Conservation (phyloP, 2,329 filamentous ascomycete species). For the Xylaria sp. region DNA sequence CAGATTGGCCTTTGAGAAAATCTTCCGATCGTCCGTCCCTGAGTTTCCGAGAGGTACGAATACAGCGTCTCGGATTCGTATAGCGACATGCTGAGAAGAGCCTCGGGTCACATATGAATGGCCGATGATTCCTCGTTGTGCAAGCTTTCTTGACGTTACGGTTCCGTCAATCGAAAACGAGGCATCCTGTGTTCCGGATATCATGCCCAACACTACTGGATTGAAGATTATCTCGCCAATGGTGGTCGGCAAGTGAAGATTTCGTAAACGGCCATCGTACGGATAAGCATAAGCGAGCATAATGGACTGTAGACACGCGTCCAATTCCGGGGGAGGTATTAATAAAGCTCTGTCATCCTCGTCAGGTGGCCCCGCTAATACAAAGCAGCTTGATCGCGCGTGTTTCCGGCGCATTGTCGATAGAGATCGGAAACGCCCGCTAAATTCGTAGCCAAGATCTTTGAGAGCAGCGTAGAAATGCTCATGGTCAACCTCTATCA, state of each 20-base stretch:
- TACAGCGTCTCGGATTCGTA: slow-evolving; percentile 1
- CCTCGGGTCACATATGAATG: background rate
- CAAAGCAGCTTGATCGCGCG: background rate
- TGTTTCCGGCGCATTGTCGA: background rate
- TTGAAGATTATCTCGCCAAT: slow-evolving; percentile 9
- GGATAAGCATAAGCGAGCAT: slow-evolving; percentile 15
- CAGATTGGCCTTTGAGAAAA: slow-evolving; percentile 3
- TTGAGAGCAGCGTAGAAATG: slow-evolving; percentile 22
- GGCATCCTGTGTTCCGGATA: background rate
- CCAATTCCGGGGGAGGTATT: background rate
- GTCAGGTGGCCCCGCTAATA: background rate
- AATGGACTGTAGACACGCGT: slow-evolving; percentile 1
- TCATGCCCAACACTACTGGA: background rate
- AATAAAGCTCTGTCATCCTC: background rate
- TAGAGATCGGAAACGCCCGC: slow-evolving; percentile 25
- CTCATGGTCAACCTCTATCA: slow-evolving; percentile 28
- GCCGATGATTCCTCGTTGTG: background rate
- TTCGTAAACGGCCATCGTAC: slow-evolving; percentile 1
- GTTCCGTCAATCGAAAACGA: background rate
- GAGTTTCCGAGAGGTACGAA: slow-evolving; percentile 8
- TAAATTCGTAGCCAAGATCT: slow-evolving; percentile 30
- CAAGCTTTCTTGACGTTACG: background rate
- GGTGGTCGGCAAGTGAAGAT: slow-evolving; percentile 7
- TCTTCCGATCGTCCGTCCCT: slow-evolving; percentile 3
- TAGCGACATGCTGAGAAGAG: background rate